Conservation (phyloP, 2,329 filamentous ascomycete species). For the Dryadomyces sulphureus region DNA sequence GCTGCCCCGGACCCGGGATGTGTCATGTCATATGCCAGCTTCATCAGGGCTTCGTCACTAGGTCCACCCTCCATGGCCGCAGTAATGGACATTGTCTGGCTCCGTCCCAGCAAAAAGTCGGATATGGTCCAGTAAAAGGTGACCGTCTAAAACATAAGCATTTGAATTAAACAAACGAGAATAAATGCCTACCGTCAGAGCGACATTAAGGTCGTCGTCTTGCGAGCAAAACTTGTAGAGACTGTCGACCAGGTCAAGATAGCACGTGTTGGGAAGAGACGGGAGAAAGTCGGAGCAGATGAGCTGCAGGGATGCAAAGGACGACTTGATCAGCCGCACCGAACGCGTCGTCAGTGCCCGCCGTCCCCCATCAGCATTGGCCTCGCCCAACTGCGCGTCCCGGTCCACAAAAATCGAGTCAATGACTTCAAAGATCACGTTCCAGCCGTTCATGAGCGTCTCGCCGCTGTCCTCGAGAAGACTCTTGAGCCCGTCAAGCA, state of each 20-base stretch:
- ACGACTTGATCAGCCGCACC: constrained; percentile 63
- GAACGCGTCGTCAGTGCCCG: constrained; percentile 40
- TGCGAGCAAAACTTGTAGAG: constrained; percentile 83
- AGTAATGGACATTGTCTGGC: constrained; percentile 41
- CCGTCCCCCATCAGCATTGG: constrained; percentile 14
- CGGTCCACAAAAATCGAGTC: constrained; percentile 56
- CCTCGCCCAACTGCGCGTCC: constrained; percentile 19
- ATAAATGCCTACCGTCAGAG: constrained; percentile 55
- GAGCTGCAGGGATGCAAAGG: constrained; percentile 80
- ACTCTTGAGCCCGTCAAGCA: constrained; percentile 65
- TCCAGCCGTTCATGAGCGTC: constrained; percentile 69
- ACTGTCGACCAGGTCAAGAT: constrained; percentile 67
- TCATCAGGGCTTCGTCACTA: constrained; percentile 40
- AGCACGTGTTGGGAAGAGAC: constrained; percentile 55
- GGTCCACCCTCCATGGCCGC: constrained; percentile 37
- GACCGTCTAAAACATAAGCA: constrained; percentile 44
- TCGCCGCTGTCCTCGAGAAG: constrained; percentile 85
- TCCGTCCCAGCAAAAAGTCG: constrained; percentile 59
- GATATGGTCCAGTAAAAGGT: constrained; percentile 95
- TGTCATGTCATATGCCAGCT: constrained; percentile 43
- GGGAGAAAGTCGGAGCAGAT: constrained; percentile 89
- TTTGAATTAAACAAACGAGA: neutral
- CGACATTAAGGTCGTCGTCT: constrained; percentile 85
- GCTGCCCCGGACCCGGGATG: constrained; percentile 51
- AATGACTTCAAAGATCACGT: constrained; percentile 71